phyloP scores from a whole-genome alignment of 495 filamentous ascomycete genomes.

The Haplographium delicatum region DNA sequence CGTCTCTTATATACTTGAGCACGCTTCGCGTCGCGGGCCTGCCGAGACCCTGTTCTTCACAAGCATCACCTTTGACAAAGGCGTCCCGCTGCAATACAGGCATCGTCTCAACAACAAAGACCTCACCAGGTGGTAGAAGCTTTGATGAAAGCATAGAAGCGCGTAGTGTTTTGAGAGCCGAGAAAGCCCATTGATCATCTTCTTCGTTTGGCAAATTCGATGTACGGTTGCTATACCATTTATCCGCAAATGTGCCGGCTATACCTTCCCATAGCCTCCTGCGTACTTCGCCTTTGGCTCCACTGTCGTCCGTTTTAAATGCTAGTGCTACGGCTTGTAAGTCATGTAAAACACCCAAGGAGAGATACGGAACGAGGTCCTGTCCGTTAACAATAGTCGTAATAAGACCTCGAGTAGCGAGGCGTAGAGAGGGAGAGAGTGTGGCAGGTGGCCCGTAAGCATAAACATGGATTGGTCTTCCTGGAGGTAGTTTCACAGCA shows the following conservation, averaged over 20 bases:
- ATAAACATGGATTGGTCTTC: slow-evolving; percentile 71
- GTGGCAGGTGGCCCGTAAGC: slow-evolving; percentile 72
- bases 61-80: slow-evolving; percentile 1
- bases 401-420: slow-evolving; percentile 67
- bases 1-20: slow-evolving; percentile 58
- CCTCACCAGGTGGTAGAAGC: slow-evolving; percentile 69
- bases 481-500: slow-evolving; percentile 52
- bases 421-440: slow-evolving; percentile 66
- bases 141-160: slow-evolving; percentile 66
- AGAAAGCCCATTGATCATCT: slow-evolving; percentile 67
- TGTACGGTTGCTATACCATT: slow-evolving; percentile 35
- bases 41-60: slow-evolving; percentile 37
- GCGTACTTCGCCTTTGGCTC: slow-evolving; percentile 59
- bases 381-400: slow-evolving; percentile 69
- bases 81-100: slow-evolving; percentile 37
- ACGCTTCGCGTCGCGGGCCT: slow-evolving; percentile 60
- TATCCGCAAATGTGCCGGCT: slow-evolving; percentile 38
- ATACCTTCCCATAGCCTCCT: slow-evolving; percentile 60
- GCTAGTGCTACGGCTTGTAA: slow-evolving; percentile 64
- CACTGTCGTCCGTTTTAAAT: slow-evolving; percentile 64
- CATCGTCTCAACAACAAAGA: slow-evolving; percentile 66
- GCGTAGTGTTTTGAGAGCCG: slow-evolving; percentile 59
- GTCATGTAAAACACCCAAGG: slow-evolving; percentile 69
- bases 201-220: slow-evolving; percentile 21
- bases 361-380: slow-evolving; percentile 70